Evolutionary conservation across 768 basidiomycete genomes (phyloP).

Genomic region (Boletus tylopilopsis): DNA sequence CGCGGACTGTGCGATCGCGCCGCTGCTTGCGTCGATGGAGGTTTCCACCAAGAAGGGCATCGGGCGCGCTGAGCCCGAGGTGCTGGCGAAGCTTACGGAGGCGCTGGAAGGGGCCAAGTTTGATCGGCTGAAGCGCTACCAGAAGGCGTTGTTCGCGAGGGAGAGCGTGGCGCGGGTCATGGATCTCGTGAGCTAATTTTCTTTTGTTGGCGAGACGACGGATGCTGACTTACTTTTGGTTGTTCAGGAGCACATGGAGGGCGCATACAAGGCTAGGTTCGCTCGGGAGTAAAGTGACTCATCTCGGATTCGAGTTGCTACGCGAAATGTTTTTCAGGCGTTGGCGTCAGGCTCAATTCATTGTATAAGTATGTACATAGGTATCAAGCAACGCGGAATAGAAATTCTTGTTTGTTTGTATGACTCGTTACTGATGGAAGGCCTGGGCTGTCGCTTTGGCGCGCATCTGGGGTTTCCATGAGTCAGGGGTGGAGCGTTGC

Average conservation of each 20-base stretch:
- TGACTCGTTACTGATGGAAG: no score
- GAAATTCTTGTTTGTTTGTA: no score
- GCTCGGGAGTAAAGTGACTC: no score
- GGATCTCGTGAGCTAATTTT: slow-evolving; percentile 6
- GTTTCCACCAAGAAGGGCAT: slow-evolving; percentile 42
- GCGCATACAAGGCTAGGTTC: background rate
- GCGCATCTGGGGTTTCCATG: no score
- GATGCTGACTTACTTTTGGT: background rate
- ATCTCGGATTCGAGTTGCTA: no score
- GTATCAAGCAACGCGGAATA: no score
- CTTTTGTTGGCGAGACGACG: background rate
- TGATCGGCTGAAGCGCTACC: slow-evolving; percentile 47
- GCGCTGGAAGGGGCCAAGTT: slow-evolving; percentile 41
- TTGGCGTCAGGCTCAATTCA: no score
- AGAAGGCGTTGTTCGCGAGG: slow-evolving; percentile 42
- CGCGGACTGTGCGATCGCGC: slow-evolving; percentile 57
- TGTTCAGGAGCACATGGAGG: slow-evolving; percentile 5
- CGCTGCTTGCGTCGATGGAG: slow-evolving; percentile 51
- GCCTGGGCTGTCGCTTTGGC: no score
- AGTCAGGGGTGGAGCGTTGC: no score
- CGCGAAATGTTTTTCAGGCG: no score
- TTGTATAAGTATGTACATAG: no score
- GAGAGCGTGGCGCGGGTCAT: slow-evolving; percentile 10
- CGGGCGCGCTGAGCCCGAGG: slow-evolving; percentile 35
- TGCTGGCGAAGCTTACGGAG: slow-evolving; percentile 41